Percentiles rank a stretch among this genome's conserved stretches.
Evolutionary conservation across 2,329 filamentous ascomycete species (phyloP).

Genomic region (Rhynchosporium agropyri): DNA sequence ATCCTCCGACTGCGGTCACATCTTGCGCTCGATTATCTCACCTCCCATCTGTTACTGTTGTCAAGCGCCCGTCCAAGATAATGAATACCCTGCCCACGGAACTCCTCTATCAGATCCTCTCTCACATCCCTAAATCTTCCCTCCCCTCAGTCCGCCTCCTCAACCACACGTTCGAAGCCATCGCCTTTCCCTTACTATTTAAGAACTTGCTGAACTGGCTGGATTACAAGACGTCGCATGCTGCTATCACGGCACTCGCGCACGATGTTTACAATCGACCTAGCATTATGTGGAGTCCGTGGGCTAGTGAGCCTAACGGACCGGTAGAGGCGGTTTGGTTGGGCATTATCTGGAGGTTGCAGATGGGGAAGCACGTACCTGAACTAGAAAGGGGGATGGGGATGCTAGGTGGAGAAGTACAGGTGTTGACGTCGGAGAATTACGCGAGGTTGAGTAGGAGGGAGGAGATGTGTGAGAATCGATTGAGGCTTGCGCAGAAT

Average conservation of each 20-base stretch:
- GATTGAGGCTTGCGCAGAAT: constrained; percentile 33
- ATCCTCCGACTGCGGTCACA: neutral
- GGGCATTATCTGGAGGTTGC: constrained; percentile 29
- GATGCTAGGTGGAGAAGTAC: neutral
- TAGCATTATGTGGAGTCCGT: constrained; percentile 32
- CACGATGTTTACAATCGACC: constrained; percentile 26
- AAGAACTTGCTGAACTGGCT: constrained; percentile 27
- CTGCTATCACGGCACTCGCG: constrained; percentile 21
- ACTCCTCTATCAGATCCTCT: constrained; percentile 29
- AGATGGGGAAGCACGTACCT: neutral
- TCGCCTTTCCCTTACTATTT: constrained; percentile 33
- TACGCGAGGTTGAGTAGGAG: constrained; percentile 32
- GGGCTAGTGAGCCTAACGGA: constrained; percentile 25
- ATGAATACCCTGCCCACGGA: constrained; percentile 31
- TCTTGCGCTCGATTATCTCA: neutral
- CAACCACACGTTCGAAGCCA: constrained; percentile 25
- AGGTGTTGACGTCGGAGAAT: constrained; percentile 25
- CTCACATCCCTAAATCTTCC: constrained; percentile 22
- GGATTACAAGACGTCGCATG: constrained; percentile 13
- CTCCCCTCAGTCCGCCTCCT: constrained; percentile 29
- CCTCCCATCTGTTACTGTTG: too few species aligned
- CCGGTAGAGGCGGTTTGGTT: constrained; percentile 25
- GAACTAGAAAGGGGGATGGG: neutral
- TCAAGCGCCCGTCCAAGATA: neutral
- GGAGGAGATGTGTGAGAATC: constrained; percentile 30